These are phyloP conservation scores for Fragosphaeria purpurea DNA, from an alignment of 2,329 filamentous ascomycete genomes.

Conservation along the genomic window DNA sequence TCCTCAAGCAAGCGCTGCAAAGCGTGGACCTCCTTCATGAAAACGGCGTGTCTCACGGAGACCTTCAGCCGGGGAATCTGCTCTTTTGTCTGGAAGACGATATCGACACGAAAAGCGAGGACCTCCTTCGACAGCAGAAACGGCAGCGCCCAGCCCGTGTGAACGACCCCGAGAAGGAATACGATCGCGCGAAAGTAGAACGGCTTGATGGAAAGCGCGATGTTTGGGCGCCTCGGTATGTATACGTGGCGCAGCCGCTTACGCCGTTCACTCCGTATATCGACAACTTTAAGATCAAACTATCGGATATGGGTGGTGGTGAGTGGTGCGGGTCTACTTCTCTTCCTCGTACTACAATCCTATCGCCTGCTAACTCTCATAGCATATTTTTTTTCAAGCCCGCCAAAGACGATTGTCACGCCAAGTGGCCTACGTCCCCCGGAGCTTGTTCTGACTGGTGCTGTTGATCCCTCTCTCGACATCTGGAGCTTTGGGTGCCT, in stretches of 20 bases:
- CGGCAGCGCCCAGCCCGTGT: not conserved
- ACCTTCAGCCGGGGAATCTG: constrained; percentile 10
- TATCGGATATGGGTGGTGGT: constrained; percentile 1
- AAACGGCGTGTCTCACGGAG: constrained; percentile 7
- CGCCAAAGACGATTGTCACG: not conserved
- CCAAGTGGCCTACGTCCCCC: not conserved
- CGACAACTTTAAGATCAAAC: not conserved
- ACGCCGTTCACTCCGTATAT: not conserved
- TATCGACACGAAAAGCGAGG: not conserved
- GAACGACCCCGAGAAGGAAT: not conserved
- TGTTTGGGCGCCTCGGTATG: not conserved
- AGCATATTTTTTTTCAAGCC: not conserved
- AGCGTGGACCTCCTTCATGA: constrained; percentile 6
- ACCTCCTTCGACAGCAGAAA: not conserved
- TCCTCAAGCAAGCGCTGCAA: not conserved
- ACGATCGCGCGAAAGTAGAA: not conserved
- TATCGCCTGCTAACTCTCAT: constrained; percentile 20
- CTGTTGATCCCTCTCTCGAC: not conserved
- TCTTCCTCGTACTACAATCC: constrained; percentile 25
- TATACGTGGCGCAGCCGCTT: not conserved
- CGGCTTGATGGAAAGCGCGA: not conserved
- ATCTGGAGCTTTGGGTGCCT: constrained; percentile 7
- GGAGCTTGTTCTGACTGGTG: not conserved
- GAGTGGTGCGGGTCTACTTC: constrained; percentile 9
- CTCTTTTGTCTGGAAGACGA: constrained; percentile 11